phyloP scores from a whole-genome alignment of 495 filamentous ascomycete species.

The Paragyromitra xinjiangensis region DNA sequence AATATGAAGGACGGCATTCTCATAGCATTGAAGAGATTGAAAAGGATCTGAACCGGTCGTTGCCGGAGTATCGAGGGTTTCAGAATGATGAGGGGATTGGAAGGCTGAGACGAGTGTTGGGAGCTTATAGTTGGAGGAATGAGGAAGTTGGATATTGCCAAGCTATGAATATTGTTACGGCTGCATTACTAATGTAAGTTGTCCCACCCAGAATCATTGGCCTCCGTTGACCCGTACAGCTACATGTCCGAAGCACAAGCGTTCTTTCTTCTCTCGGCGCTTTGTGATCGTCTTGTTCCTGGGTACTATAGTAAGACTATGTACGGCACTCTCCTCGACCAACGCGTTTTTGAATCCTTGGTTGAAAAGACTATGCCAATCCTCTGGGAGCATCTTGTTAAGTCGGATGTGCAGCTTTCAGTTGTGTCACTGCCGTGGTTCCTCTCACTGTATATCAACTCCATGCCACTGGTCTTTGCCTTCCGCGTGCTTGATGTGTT shows the following conservation, averaged over 20 bases:
- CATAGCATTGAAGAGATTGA: constrained; percentile 98
- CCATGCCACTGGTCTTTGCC: constrained; percentile 96
- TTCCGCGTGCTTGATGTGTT: constrained; percentile 97
- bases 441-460: constrained; percentile 97
- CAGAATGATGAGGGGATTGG: constrained; percentile 96
- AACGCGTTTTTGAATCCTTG: constrained; percentile 94
- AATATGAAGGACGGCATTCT: constrained; percentile 82
- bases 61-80: constrained; percentile 96
- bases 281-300: constrained; percentile 91
- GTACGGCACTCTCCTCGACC: constrained; percentile 96
- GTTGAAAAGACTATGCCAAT: constrained; percentile 99
- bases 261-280: constrained; percentile 88
- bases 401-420: constrained; percentile 96
- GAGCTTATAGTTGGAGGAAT: constrained; percentile 96
- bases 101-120: constrained; percentile 85
- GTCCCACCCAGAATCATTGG: constrained; percentile 7
- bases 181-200: constrained; percentile 85
- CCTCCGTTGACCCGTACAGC: constrained; percentile 58
- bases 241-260: constrained; percentile 98
- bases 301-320: constrained; percentile 98
- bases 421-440: constrained; percentile 99
- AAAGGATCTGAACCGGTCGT: constrained; percentile 93
- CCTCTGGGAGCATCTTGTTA: constrained; percentile 94
- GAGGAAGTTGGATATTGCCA: constrained; percentile 97
- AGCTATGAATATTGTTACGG: constrained; percentile 99